These are phyloP conservation scores for Melianthus villosus DNA, from an alignment of 441 rosid genomes.

Conservation along the genomic window DNA sequence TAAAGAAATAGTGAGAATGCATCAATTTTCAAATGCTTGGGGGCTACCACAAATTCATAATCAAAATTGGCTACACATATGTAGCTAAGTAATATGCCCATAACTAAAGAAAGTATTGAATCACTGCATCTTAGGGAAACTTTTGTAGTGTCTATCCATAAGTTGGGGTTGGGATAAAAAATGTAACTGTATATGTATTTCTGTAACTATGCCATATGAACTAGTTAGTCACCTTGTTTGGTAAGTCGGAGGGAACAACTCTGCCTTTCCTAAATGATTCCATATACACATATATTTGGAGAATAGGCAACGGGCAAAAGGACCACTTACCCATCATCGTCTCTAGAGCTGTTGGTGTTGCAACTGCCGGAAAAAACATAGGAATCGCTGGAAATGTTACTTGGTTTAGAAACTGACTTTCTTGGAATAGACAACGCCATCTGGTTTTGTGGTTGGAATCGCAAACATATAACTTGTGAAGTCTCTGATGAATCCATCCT, in stretches of 20 bases:
- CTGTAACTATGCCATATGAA: too few relatives aligned
- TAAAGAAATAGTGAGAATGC: not conserved
- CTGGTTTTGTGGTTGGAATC: constrained; percentile 21
- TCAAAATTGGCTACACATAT: too few relatives aligned
- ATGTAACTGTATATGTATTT: too few relatives aligned
- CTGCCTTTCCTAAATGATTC: not conserved
- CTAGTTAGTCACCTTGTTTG: too few relatives aligned
- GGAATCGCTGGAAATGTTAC: constrained; percentile 10
- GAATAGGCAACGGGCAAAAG: not conserved
- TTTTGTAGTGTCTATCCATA: too few relatives aligned
- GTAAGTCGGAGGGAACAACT: not conserved
- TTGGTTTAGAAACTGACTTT: constrained; percentile 13
- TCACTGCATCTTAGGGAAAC: too few relatives aligned
- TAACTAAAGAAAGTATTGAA: too few relatives aligned
- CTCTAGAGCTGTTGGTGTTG: constrained; percentile 9
- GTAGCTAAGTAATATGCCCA: too few relatives aligned
- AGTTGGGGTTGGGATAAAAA: too few relatives aligned
- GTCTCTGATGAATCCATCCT: constrained; percentile 11
- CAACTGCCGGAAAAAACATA: constrained; percentile 11
- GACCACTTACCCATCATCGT: constrained; percentile 26
- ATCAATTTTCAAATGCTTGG: too few relatives aligned
- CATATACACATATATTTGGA: not conserved
- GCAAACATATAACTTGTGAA: constrained; percentile 16
- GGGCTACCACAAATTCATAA: too few relatives aligned
- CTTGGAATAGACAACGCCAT: constrained; percentile 19